Conservation (phyloP, 2,329 filamentous ascomycete genomes). For the Fusarium phyllophilum region DNA sequence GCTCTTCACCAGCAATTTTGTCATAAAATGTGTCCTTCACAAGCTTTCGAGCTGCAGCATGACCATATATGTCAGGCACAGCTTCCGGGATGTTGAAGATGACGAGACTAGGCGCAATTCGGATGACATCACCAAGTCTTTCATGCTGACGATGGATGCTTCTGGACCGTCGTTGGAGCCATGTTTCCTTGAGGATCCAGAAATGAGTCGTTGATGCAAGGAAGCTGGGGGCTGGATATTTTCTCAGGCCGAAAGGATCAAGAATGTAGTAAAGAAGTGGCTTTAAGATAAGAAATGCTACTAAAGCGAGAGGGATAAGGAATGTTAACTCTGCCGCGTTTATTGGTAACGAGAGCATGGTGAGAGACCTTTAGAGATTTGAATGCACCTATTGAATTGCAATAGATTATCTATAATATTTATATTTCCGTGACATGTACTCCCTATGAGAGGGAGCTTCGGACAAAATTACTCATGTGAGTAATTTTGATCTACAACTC, state of each 20-base stretch:
- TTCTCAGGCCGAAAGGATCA: background rate
- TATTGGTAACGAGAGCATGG: background rate
- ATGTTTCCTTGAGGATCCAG: background rate
- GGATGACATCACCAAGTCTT: background rate
- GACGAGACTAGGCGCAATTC: background rate
- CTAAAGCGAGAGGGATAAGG: background rate
- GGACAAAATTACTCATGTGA: background rate
- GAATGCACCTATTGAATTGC: too few relatives aligned
- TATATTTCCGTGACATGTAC: background rate
- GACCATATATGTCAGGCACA: background rate
- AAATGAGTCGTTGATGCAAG: background rate
- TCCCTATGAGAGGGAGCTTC: background rate
- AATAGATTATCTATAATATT: background rate
- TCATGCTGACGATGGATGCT: background rate
- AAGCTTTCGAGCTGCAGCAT: background rate
- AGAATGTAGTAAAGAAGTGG: background rate
- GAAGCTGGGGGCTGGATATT: background rate
- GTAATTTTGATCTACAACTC: background rate
- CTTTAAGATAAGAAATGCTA: background rate
- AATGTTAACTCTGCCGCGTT: background rate
- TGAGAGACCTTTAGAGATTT: too few relatives aligned
- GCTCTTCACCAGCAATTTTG: background rate
- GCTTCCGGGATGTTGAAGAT: background rate
- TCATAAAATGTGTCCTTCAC: background rate
- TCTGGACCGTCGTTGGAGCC: background rate